Percentiles rank a stretch among this genome's conserved stretches.
Conservation (phyloP, 164 flowering plant species). For the Berberis thunbergii region DNA sequence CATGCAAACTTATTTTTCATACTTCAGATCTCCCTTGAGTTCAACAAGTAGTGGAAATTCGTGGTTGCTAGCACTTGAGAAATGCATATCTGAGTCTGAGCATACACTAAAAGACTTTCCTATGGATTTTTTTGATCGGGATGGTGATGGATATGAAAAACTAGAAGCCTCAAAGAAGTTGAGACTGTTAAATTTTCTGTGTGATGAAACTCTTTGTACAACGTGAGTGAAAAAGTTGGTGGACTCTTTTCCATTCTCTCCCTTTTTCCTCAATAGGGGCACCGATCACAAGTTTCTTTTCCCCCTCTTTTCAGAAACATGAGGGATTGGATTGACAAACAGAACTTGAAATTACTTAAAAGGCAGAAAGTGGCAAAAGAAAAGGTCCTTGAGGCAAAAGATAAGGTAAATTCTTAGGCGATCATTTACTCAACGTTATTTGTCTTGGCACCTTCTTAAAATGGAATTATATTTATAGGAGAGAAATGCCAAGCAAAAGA, state of each 20-base stretch:
- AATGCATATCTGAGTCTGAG: conserved; percentile 41
- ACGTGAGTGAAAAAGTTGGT: conserved; percentile 34
- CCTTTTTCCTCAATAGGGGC: background rate
- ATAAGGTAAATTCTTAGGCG: conserved; percentile 36
- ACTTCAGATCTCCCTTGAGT: conserved; percentile 29
- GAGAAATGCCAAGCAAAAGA: conserved; percentile 39
- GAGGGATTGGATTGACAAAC: conserved; percentile 63
- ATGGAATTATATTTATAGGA: conserved; percentile 27
- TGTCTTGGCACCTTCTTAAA: background rate
- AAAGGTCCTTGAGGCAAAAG: conserved; percentile 46
- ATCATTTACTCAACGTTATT: background rate
- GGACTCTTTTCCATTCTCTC: background rate
- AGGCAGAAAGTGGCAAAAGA: conserved; percentile 45
- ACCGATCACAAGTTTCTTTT: background rate
- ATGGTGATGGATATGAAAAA: conserved; percentile 33
- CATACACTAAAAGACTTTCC: conserved; percentile 27
- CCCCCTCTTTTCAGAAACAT: conserved; percentile 30
- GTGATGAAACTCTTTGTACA: conserved; percentile 74
- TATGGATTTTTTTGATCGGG: conserved; percentile 20
- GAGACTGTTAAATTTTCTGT: conserved; percentile 53
- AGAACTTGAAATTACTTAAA: conserved; percentile 30
- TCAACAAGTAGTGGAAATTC: conserved; percentile 25
- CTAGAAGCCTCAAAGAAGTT: conserved; percentile 51
- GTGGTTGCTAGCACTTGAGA: conserved; percentile 53
- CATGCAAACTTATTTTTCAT: conserved; percentile 2